Evolutionary conservation across 2,329 filamentous ascomycete species (phyloP).

Genomic region (Coleophoma cylindrospora): DNA sequence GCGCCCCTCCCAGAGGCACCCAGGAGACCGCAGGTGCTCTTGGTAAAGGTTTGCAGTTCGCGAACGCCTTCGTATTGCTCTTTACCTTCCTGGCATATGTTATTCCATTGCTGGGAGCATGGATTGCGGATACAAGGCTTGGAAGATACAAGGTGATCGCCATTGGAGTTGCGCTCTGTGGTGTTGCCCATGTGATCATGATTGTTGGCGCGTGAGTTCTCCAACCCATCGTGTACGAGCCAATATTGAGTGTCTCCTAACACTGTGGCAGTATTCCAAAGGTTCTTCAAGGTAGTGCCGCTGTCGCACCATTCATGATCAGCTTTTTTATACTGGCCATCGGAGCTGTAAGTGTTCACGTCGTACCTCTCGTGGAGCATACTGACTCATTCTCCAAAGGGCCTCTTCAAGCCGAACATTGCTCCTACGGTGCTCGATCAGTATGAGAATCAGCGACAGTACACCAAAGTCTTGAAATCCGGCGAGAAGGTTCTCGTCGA

Average conservation of each 20-base stretch:
- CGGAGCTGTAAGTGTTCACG: constrained; percentile 28
- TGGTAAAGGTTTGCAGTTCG: constrained; percentile 47
- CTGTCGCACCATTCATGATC: constrained; percentile 42
- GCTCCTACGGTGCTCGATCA: constrained; percentile 59
- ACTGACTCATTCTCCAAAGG: constrained; percentile 45
- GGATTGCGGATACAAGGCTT: constrained; percentile 56
- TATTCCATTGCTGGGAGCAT: constrained; percentile 43
- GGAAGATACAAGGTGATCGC: constrained; percentile 62
- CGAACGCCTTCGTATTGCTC: constrained; percentile 47
- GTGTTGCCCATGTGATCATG: constrained; percentile 57
- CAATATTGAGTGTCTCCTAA: too few species aligned
- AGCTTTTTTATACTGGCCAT: constrained; percentile 19
- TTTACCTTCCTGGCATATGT: constrained; percentile 45
- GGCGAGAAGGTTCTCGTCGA: constrained; percentile 60
- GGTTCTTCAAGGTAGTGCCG: constrained; percentile 37
- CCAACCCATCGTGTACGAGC: too few species aligned
- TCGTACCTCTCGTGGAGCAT: constrained; percentile 51
- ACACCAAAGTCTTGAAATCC: constrained; percentile 38
- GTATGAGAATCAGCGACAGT: constrained; percentile 33
- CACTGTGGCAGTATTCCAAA: constrained; percentile 4
- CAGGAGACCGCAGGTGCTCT: constrained; percentile 47
- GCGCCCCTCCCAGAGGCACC: constrained; percentile 30
- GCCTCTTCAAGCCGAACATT: constrained; percentile 69
- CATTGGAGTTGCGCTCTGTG: constrained; percentile 41
- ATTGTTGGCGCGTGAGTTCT: constrained; percentile 19